These are phyloP conservation scores for Pedinophyceae sp. DNA, from an alignment of 139 green algal genomes.

Conservation along the genomic window DNA sequence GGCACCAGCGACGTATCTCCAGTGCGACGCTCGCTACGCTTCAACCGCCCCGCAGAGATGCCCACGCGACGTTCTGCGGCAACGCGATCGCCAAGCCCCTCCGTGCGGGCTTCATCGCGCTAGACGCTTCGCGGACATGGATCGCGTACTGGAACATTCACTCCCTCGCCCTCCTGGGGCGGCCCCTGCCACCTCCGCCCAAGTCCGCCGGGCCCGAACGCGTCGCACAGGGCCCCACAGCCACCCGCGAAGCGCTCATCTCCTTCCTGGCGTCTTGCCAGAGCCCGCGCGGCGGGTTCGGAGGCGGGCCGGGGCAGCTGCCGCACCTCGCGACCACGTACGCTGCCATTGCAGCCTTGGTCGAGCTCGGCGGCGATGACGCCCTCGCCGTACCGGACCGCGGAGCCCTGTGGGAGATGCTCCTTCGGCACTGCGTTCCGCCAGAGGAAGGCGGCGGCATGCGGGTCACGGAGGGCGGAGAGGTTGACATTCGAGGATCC, in stretches of 20 bases:
- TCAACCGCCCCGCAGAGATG: neutral
- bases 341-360: conserved; percentile 58
- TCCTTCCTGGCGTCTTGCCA: conserved; percentile 32
- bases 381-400: conserved; percentile 45
- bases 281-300: conserved; percentile 60
- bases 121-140: conserved; percentile 77
- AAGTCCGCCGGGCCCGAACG: neutral
- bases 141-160: conserved; percentile 85
- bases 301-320: conserved; percentile 73
- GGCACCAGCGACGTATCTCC: neutral
- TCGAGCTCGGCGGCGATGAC: conserved; percentile 55
- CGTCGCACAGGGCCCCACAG: neutral
- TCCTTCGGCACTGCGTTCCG: conserved; percentile 52
- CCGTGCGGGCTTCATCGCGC: conserved; percentile 26
- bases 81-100: conserved; percentile 24
- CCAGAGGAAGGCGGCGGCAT: conserved; percentile 53
- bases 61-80: conserved; percentile 1
- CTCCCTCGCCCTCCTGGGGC: conserved; percentile 58
- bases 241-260: conserved; percentile 3
- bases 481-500: conserved; percentile 79
- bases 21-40: neutral
- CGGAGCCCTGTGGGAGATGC: conserved; percentile 33
- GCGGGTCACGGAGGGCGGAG: conserved; percentile 74
- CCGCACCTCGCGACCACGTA: conserved; percentile 78
- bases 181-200: conserved; percentile 14